Evolutionary conservation across 1,284 basidiomycete species (phyloP), one percentile per base, ranked within the genome.

Genomic region (Xerocomus nothofagi): DNA sequence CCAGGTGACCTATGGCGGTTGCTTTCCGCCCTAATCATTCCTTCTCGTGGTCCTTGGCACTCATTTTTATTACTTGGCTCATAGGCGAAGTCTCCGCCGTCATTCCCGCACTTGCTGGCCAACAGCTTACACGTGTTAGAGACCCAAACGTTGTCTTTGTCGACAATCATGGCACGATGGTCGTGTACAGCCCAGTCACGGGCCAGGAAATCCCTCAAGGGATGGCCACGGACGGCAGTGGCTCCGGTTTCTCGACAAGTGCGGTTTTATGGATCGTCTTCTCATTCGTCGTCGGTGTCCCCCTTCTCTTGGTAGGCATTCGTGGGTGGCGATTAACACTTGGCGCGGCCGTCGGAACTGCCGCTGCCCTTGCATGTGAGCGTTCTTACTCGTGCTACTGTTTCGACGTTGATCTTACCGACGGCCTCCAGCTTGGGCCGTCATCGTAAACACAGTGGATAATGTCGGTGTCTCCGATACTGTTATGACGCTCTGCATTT

Each of bases 211-310:
- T 85, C 15, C 63, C 74, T 3, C 84, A 86, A 63, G 78, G 77
- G 0, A 47, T 70, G 6, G 83, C 78, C 3, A 73, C 79, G 3
- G 84, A 86, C 59, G 84, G 82, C 7, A 71, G 76, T 38, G 84
- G 84, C 8, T 56, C 60, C 2, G 76, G 70, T 26, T 78, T 78
- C 55, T 69, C 75, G 42, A 53, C 68, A 2, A 63, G 79, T 21
- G 79, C 82, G 2, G 49, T 82, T 17, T 58, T 84, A 15, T 86
- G 84, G 84, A 73, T 84, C 9, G 67, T 60, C 11, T 82, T 79
- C 54, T 73, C 71, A 23, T 71, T 81, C 47, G 52, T 70, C 9
- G 54, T 82, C 36, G 84, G 84, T 11, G 39, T 70, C 9, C 81
- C 82, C 1, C 70, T 86, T 57, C 69, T 80, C 14, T 50, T 79